Conservation (phyloP, 2,329 filamentous ascomycete species). For the Emericellopsis cladophorae region DNA sequence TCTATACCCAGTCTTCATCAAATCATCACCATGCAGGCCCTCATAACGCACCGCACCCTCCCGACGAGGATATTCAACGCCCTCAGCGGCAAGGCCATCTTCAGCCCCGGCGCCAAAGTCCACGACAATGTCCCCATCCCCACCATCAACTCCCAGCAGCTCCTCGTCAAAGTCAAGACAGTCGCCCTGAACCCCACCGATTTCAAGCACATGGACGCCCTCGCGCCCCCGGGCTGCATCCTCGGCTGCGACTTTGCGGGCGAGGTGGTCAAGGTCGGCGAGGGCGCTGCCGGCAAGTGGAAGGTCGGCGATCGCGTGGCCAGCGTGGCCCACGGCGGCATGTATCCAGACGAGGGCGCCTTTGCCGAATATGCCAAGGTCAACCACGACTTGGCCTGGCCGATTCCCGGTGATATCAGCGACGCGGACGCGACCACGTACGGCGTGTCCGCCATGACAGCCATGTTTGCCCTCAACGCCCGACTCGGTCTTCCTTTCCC, state of each 20-base stretch:
- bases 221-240: constrained; percentile 14
- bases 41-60: constrained; percentile 2
- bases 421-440: constrained; percentile 15
- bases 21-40: constrained; percentile 7
- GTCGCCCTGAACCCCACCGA: constrained; percentile 19
- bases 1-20: not conserved
- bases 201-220: constrained; percentile 13
- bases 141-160: constrained; percentile 6
- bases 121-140: constrained; percentile 4
- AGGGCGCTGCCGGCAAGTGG: constrained; percentile 4
- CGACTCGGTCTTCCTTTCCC: constrained; percentile 10
- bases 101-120: not conserved
- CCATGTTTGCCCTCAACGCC: constrained; percentile 10
- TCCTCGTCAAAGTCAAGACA: constrained; percentile 14
- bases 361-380: constrained; percentile 14
- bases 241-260: constrained; percentile 19
- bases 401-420: constrained; percentile 8
- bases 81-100: constrained; percentile 1
- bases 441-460: constrained; percentile 11
- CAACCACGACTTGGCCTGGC: constrained; percentile 10
- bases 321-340: constrained; percentile 11
- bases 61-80: not conserved
- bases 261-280: constrained; percentile 15
- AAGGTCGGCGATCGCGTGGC: constrained; percentile 10
- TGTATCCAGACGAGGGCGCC: constrained; percentile 11